Evolutionary conservation across 2,329 filamentous ascomycete species (phyloP), one percentile per base, ranked within the genome.

Genomic region (Fusarium buxicola): DNA sequence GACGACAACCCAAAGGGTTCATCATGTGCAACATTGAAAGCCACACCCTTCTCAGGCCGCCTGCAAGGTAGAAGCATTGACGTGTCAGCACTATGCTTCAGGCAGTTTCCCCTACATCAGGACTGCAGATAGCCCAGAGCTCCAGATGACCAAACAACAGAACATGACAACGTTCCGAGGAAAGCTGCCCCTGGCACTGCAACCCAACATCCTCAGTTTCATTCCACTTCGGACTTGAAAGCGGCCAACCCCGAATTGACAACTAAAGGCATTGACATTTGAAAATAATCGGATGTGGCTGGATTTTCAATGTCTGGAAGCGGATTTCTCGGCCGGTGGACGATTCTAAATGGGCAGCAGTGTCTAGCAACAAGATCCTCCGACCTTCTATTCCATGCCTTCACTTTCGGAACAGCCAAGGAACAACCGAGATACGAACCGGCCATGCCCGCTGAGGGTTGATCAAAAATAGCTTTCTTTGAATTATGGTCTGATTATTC

Each of bases 401-500:
- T 48, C 32, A 48, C 12, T 8, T 18, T 36, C 28, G 16, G 55
- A 28, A 15, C 13, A 28, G 41, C 43, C 41, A 48, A 57, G 35
- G 39, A 34, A 18, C 38, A 32, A 41, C 36, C 31, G 30, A 31
- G 32, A 65, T 49, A 35, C 34, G 32, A 44, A 30, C 24, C 21
- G 43, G 16, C 27, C 25, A 16, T 13, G 11, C 10, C 21, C 16
- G 34, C 7, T 16, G 45, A 57, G 32, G 32, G 24, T n/a, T 21
- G 28, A 21, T 32, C 38, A 44, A 53, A 39, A 11, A 31, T 25
- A 34, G 21, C 8, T 25, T 32, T 47, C 13, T 43, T 47, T 31
- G 21, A 50, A 28, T 21, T 15, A 31, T 31, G 30, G 48, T 21
- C 27, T 30, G 36, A 32, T 65, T 55, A 67, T 72, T 84, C 80